Conservation (phyloP, 768 basidiomycete species). For the Psilocybe azurescens region DNA sequence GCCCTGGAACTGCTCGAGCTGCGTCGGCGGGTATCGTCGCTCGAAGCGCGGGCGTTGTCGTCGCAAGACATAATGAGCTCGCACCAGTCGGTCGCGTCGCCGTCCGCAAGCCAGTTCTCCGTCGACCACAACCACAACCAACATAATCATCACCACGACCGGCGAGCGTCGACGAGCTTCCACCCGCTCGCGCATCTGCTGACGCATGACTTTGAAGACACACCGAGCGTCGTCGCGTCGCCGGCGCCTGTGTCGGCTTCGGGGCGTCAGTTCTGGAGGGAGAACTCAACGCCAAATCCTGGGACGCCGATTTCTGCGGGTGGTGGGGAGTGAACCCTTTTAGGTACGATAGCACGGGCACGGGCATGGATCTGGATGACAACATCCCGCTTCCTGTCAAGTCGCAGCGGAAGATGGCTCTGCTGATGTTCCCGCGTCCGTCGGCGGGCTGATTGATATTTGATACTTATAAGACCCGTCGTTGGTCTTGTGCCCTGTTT, state of each 20-base stretch:
- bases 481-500: background rate
- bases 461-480: background rate
- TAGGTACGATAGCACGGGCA: constrained; percentile 5
- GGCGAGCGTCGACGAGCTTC: constrained; percentile 1
- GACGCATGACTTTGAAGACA: constrained; percentile 15
- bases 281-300: constrained; percentile 19
- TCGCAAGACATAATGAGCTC: background rate
- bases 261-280: constrained; percentile 11
- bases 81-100: background rate
- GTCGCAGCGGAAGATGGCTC: constrained; percentile 25
- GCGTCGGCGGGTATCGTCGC: constrained; percentile 17
- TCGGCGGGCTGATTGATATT: background rate
- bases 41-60: constrained; percentile 13
- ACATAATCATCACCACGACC: background rate
- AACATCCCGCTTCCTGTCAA: constrained; percentile 25
- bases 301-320: constrained; percentile 15
- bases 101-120: background rate
- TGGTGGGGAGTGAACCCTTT: background rate
- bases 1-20: constrained; percentile 19
- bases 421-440: constrained; percentile 19
- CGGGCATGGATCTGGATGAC: constrained; percentile 19
- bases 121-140: background rate
- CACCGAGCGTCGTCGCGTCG: background rate
- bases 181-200: constrained; percentile 20
- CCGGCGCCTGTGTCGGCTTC: background rate